Percentiles rank a stretch among this genome's conserved stretches.
phyloP scores from a whole-genome alignment of 2,329 filamentous ascomycete genomes.

The Alternaria atra region DNA sequence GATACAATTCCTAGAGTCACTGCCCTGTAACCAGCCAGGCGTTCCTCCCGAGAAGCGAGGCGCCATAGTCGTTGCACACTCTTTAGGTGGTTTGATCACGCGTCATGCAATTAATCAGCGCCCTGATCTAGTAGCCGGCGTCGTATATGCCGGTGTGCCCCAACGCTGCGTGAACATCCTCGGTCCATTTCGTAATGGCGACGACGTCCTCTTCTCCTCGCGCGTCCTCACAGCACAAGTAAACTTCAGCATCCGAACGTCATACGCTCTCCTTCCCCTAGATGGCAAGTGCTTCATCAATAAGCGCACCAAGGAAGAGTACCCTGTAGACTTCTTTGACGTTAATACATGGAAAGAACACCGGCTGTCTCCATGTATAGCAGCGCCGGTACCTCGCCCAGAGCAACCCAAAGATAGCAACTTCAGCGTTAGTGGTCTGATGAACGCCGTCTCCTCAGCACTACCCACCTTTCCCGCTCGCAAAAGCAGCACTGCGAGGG shows the following conservation, averaged over 20 bases:
- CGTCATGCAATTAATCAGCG: slow-evolving; percentile 85
- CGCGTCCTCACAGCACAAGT: slow-evolving; percentile 91
- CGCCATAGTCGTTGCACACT: slow-evolving; percentile 85
- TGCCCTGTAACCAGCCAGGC: slow-evolving; percentile 76
- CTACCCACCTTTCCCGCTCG: slow-evolving; percentile 51
- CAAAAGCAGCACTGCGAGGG: slow-evolving; percentile 37
- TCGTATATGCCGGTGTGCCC: slow-evolving; percentile 85
- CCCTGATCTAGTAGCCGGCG: slow-evolving; percentile 85
- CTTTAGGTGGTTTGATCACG: slow-evolving; percentile 85
- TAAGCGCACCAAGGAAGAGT: slow-evolving; percentile 79
- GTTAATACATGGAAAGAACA: slow-evolving; percentile 81
- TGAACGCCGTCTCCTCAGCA: slow-evolving; percentile 59
- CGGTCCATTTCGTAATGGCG: slow-evolving; percentile 88
- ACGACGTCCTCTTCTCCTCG: slow-evolving; percentile 88
- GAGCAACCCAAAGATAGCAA: slow-evolving; percentile 43
- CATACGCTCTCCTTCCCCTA: slow-evolving; percentile 83
- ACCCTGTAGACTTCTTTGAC: slow-evolving; percentile 85
- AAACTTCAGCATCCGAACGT: slow-evolving; percentile 90
- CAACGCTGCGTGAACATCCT: slow-evolving; percentile 91
- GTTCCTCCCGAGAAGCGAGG: slow-evolving; percentile 67
- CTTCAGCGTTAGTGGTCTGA: slow-evolving; percentile 55
- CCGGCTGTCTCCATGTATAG: slow-evolving; percentile 79
- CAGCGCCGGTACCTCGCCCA: slow-evolving; percentile 69
- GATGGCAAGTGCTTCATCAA: slow-evolving; percentile 89
- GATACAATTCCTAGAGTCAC: slow-evolving; percentile 73